These are phyloP conservation scores for Kingdonia uniflora DNA, from an alignment of 164 flowering plant species.

Conservation along the genomic window DNA sequence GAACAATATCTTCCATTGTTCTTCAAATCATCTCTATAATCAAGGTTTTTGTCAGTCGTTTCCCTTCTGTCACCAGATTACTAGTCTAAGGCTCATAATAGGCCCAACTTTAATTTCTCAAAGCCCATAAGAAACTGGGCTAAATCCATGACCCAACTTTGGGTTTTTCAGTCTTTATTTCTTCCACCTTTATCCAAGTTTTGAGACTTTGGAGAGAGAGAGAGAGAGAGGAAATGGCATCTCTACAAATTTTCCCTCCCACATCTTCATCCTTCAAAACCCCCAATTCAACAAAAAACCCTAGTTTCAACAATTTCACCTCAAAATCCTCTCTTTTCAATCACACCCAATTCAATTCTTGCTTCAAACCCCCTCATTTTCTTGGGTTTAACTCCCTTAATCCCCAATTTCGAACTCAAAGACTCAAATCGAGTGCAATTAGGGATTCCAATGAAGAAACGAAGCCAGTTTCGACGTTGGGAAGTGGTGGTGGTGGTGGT, in stretches of 20 bases:
- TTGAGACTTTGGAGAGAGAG: background rate
- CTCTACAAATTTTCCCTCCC: conserved; percentile 25
- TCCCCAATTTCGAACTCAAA: conserved; percentile 11
- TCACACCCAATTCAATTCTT: conserved; percentile 16
- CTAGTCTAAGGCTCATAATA: too few relatives aligned
- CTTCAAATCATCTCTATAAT: too few relatives aligned
- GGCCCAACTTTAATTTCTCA: too few relatives aligned
- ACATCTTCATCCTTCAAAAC: conserved; percentile 11
- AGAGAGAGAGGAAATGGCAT: conserved; percentile 11
- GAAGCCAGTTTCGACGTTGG: conserved; percentile 20
- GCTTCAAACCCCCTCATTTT: conserved; percentile 12
- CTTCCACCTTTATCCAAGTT: background rate
- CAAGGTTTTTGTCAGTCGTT: too few relatives aligned
- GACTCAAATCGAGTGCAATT: conserved; percentile 29
- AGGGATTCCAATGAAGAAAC: conserved; percentile 44
- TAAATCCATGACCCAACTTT: too few relatives aligned
- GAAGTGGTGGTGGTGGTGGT: conserved; percentile 13
- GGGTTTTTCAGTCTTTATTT: background rate
- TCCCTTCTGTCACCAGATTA: too few relatives aligned
- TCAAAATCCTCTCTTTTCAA: conserved; percentile 9
- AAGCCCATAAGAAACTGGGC: too few relatives aligned
- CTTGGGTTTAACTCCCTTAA: conserved; percentile 11
- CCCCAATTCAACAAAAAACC: conserved; percentile 11
- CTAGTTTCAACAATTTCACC: conserved; percentile 11
- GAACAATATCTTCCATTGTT: too few relatives aligned